phyloP scores from a whole-genome alignment of 2,329 filamentous ascomycete species.

The Neospermospora avenae region DNA sequence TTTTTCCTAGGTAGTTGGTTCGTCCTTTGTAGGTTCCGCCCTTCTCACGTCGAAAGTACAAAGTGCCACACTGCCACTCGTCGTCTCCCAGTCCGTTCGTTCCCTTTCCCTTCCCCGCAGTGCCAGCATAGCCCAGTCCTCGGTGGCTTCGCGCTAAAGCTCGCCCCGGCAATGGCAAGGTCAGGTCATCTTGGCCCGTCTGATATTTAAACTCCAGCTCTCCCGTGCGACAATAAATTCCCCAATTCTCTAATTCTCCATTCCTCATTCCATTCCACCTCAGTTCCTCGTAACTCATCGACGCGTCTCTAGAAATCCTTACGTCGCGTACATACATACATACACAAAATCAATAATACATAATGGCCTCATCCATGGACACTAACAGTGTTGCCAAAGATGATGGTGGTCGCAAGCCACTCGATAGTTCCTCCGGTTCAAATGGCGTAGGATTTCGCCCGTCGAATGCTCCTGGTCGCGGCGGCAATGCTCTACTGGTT shows the following conservation, averaged over 20 bases:
- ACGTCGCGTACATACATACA: background rate
- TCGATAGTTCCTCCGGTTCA: conserved; percentile 8
- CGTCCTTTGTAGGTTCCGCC: too few species aligned
- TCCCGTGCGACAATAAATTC: background rate
- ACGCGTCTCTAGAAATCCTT: background rate
- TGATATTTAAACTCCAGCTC: conserved; percentile 11
- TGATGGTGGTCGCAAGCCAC: conserved; percentile 9
- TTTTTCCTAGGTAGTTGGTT: too few species aligned
- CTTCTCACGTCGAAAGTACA: too few species aligned
- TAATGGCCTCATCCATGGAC: conserved; percentile 11
- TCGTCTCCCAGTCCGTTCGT: background rate
- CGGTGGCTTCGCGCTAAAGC: background rate
- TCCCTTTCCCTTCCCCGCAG: conserved; percentile 13
- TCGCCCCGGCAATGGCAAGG: background rate
- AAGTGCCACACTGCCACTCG: too few species aligned
- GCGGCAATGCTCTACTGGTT: conserved; percentile 50
- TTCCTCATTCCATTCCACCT: background rate
- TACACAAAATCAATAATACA: background rate
- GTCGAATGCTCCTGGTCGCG: conserved; percentile 21
- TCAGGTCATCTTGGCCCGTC: conserved; percentile 4
- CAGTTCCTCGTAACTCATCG: background rate
- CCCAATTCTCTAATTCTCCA: background rate
- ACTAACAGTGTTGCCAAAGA: conserved; percentile 18
- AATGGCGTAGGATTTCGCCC: conserved; percentile 20
- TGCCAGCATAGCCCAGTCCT: conserved; percentile 7